Evolutionary conservation across 306 rosid species (phyloP).

Genomic region (Glycine soja): DNA sequence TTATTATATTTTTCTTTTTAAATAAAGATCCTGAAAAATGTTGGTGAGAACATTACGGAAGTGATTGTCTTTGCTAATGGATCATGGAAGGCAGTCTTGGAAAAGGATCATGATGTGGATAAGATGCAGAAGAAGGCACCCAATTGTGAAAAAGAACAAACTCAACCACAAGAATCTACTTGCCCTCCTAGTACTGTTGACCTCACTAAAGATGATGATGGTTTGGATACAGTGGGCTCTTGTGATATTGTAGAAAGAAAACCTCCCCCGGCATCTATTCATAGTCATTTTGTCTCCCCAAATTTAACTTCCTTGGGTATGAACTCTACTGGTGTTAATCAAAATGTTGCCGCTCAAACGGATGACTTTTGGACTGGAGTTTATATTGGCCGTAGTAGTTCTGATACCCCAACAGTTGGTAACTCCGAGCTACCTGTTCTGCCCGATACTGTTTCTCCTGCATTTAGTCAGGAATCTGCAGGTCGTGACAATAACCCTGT

Average conservation of each 20-base stretch:
- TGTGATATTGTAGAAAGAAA: conserved; percentile 64
- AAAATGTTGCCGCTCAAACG: conserved; percentile 50
- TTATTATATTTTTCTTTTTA: neutral
- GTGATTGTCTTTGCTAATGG: conserved; percentile 82
- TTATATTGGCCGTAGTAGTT: conserved; percentile 30
- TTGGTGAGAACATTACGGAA: conserved; percentile 71
- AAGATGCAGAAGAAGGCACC: conserved; percentile 47
- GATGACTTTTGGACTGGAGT: conserved; percentile 66
- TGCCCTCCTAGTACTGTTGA: conserved; percentile 52
- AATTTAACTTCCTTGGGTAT: conserved; percentile 43
- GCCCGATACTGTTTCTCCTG: conserved; percentile 56
- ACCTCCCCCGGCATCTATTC: conserved; percentile 50
- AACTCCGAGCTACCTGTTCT: conserved; percentile 45
- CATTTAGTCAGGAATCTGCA: conserved; percentile 55
- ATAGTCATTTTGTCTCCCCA: conserved; percentile 39
- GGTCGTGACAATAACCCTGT: conserved; percentile 50
- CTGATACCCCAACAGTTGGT: conserved; percentile 53
- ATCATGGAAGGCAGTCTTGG: conserved; percentile 80
- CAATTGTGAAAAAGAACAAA: conserved; percentile 50
- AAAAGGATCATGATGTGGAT: conserved; percentile 53
- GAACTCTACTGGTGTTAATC: conserved; percentile 46
- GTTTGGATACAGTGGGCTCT: conserved; percentile 55
- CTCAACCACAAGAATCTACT: conserved; percentile 57
- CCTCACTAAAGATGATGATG: conserved; percentile 68
- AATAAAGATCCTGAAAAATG: conserved; percentile 75